Conservation (phyloP, 2,329 filamentous ascomycete species). For the Xylariaceae sp. region DNA sequence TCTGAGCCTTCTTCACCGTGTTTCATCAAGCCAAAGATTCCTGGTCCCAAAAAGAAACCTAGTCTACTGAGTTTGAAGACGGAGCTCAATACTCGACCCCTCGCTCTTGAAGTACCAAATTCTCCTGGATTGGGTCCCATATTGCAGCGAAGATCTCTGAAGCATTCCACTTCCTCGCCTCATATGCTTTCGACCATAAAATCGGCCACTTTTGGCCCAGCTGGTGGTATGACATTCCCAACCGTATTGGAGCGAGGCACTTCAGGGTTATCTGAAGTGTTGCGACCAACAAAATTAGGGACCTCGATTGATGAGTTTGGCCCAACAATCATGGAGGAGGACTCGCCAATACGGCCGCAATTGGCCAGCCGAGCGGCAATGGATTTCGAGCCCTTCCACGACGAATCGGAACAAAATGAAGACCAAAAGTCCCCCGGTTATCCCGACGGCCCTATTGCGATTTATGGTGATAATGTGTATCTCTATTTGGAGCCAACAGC, state of each 20-base stretch:
- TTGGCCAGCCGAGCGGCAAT: conserved; percentile 57
- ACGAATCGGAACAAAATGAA: conserved; percentile 68
- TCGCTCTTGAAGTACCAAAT: conserved; percentile 50
- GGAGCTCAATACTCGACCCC: conserved; percentile 45
- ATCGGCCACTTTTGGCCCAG: conserved; percentile 57
- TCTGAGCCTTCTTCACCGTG: conserved; percentile 69
- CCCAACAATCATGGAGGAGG: conserved; percentile 49
- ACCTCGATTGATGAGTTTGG: conserved; percentile 31
- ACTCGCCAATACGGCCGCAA: conserved; percentile 57
- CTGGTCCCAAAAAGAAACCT: conserved; percentile 67
- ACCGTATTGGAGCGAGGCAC: conserved; percentile 58
- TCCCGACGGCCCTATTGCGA: conserved; percentile 75
- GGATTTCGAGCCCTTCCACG: conserved; percentile 58
- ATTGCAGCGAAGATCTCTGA: conserved; percentile 58
- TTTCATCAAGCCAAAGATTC: conserved; percentile 77
- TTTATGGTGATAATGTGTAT: conserved; percentile 74
- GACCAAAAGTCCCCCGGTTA: conserved; percentile 80
- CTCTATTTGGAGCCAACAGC: conserved; percentile 77
- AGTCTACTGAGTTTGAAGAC: conserved; percentile 77
- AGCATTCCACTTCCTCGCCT: conserved; percentile 65
- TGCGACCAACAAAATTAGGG: conserved; percentile 48
- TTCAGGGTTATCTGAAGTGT: conserved; percentile 55
- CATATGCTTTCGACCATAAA: conserved; percentile 60
- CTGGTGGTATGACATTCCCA: conserved; percentile 61
- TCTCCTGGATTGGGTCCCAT: conserved; percentile 56